A percentile compares a stretch with the other conserved stretches of the same genome.
phyloP scores from a whole-genome alignment of 1,284 basidiomycete genomes.

The Cryptococcus sp. region DNA sequence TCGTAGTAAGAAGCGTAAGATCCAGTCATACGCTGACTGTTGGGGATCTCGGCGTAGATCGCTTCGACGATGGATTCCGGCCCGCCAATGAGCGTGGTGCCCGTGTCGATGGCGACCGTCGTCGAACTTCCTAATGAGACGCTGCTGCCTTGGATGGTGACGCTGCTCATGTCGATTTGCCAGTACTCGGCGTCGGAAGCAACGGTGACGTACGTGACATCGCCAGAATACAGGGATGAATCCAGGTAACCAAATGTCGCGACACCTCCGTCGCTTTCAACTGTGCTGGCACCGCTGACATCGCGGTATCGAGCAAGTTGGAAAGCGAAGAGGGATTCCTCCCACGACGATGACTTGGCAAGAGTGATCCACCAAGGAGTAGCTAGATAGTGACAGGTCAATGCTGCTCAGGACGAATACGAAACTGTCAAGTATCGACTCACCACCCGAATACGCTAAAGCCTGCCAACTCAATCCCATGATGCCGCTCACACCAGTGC shows the following conservation, averaged over 20 bases:
- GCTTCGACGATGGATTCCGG: constrained; percentile 64
- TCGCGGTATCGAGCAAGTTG: constrained; percentile 75
- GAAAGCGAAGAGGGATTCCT: constrained; percentile 74
- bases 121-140: constrained; percentile 47
- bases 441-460: constrained; percentile 54
- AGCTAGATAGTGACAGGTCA: constrained; percentile 21
- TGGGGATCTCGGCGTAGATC: constrained; percentile 77
- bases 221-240: constrained; percentile 70
- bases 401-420: no score
- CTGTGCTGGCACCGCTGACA: constrained; percentile 55
- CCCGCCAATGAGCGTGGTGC: constrained; percentile 88
- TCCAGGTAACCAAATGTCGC: constrained; percentile 68
- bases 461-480: constrained; percentile 57
- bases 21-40: constrained; percentile 65
- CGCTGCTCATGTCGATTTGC: constrained; percentile 48
- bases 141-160: constrained; percentile 45
- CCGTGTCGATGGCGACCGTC: constrained; percentile 60
- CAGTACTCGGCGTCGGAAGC: constrained; percentile 46
- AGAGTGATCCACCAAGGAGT: constrained; percentile 65
- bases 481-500: constrained; percentile 54
- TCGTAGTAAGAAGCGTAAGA: constrained; percentile 69
- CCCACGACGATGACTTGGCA: constrained; percentile 61
- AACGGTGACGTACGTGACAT: constrained; percentile 74
- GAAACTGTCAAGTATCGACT: constrained; percentile 5
- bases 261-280: constrained; percentile 69